A percentile compares a stretch with the other conserved stretches of the same genome.
Conservation (phyloP, 139 green algal genomes). For the Protoeuglena noctilucae region DNA sequence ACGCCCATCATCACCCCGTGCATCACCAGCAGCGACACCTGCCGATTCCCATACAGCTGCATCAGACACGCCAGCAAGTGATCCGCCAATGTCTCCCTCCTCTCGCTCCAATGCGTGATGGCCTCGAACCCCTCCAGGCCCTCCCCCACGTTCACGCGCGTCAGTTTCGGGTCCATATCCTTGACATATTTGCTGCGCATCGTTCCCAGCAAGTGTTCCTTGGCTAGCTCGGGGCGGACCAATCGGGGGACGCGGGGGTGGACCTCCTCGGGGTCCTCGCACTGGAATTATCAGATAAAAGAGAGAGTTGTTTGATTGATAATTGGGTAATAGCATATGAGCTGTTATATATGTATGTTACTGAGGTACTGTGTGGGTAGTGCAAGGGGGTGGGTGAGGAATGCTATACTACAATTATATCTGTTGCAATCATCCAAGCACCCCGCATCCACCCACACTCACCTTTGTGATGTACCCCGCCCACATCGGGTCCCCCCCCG, state of each 20-base stretch:
- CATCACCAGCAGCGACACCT: background rate
- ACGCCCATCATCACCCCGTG: background rate
- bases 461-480: too few species aligned
- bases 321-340: too few species aligned
- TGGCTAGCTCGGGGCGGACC: background rate
- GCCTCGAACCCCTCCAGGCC: background rate
- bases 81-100: background rate
- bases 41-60: background rate
- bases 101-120: background rate
- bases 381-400: too few species aligned
- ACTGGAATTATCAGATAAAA: too few species aligned
- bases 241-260: background rate
- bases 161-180: background rate
- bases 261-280: too few species aligned
- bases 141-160: background rate
- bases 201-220: background rate
- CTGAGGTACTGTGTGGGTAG: too few species aligned
- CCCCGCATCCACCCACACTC: too few species aligned
- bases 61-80: background rate
- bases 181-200: background rate
- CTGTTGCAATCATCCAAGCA: too few species aligned
- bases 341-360: too few species aligned
- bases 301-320: too few species aligned
- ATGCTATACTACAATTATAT: too few species aligned
- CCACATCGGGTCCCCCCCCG: too few species aligned